A percentile compares a stretch with the other conserved stretches of the same genome.
Conservation (phyloP, 139 green algal genomes). For the Coelastrella sp. region DNA sequence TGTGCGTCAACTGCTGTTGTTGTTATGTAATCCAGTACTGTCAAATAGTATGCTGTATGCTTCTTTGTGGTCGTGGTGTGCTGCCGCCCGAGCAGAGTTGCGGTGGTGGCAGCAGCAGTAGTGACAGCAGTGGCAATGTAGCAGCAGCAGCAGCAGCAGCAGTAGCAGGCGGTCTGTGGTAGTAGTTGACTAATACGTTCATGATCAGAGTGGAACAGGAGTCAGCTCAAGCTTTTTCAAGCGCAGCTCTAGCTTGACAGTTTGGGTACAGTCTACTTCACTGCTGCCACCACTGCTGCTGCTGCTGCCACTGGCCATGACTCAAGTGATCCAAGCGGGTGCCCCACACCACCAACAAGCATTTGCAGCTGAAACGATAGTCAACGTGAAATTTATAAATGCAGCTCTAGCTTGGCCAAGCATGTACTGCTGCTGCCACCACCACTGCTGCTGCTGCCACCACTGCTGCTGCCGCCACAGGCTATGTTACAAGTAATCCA, state of each 20-base stretch:
- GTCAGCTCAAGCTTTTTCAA: not conserved
- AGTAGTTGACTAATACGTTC: no score
- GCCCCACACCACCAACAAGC: not conserved
- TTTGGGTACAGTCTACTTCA: no score
- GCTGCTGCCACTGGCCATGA: not conserved
- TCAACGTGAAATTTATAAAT: slow-evolving; percentile 10
- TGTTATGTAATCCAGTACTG: not conserved
- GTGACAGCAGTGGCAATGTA: no score
- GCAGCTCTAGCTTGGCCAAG: not conserved
- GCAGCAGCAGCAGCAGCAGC: no score
- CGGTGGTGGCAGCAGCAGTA: no score
- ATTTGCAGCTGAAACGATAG: not conserved
- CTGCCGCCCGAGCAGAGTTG: no score
- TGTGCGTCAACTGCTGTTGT: not conserved
- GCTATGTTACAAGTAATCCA: not conserved
- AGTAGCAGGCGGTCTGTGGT: no score
- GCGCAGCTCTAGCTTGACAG: not conserved
- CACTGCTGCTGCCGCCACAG: not conserved
- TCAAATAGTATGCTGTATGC: not conserved
- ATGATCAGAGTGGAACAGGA: no score
- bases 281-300: no score
- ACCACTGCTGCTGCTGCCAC: no score
- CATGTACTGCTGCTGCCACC: no score
- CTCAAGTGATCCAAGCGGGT: not conserved
- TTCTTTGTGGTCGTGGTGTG: not conserved